A percentile compares a stretch with the other conserved stretches of the same genome.
These are phyloP conservation scores for Fragilariopsis cylindrus DNA, from an alignment of 108 stramenopile genomes.

Conservation along the genomic window DNA sequence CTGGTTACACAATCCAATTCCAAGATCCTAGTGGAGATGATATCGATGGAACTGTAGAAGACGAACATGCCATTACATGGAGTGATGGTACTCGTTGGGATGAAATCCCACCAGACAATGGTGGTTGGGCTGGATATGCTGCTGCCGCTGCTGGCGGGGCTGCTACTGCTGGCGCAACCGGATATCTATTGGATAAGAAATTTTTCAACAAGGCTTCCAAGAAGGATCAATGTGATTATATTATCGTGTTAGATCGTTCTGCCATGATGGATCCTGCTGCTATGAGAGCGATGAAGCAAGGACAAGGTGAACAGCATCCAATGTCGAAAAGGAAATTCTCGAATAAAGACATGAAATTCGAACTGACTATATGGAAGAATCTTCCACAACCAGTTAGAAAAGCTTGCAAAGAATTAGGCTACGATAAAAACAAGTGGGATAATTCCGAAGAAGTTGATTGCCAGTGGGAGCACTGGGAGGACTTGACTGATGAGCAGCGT, in stretches of 20 bases:
- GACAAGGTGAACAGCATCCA: not conserved
- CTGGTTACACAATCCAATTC: slow-evolving; percentile 6
- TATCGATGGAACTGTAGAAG: slow-evolving; percentile 21
- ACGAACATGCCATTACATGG: slow-evolving; percentile 20
- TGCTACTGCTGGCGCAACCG: slow-evolving; percentile 13
- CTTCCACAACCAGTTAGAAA: slow-evolving; percentile 44
- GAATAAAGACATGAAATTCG: slow-evolving; percentile 58
- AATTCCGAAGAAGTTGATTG: slow-evolving; percentile 28
- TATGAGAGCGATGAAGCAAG: not conserved
- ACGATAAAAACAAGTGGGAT: slow-evolving; percentile 49
- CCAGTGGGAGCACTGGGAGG: slow-evolving; percentile 49
- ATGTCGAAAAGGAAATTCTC: slow-evolving; percentile 28
- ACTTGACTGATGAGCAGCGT: slow-evolving; percentile 48
- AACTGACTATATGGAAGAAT: slow-evolving; percentile 43
- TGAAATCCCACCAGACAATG: slow-evolving; percentile 15
- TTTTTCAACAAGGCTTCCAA: slow-evolving; percentile 25
- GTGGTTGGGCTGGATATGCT: not conserved
- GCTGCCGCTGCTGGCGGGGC: slow-evolving; percentile 13
- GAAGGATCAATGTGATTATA: slow-evolving; percentile 13
- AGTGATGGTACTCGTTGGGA: slow-evolving; percentile 22
- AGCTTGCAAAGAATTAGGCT: slow-evolving; percentile 55
- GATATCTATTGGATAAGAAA: slow-evolving; percentile 22
- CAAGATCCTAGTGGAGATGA: slow-evolving; percentile 6
- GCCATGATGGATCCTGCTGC: slow-evolving; percentile 15
- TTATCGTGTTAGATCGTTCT: slow-evolving; percentile 18